Evolutionary conservation across 441 rosid genomes (phyloP).

Genomic region (Adansonia gregorii): DNA sequence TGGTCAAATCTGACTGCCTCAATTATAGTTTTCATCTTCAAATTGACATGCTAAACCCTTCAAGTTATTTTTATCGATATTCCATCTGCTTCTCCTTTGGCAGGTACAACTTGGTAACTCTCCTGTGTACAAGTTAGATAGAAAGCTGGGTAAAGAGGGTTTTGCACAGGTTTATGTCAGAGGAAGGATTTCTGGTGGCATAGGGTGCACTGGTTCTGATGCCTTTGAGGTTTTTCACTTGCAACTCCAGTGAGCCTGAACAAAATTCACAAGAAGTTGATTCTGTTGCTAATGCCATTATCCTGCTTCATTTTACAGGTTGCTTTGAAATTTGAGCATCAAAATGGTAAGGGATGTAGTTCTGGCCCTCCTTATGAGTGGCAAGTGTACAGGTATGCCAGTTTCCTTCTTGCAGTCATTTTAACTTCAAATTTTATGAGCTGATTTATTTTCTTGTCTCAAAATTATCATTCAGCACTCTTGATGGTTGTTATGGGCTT

Average conservation of each 20-base stretch:
- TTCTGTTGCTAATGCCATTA: constrained; percentile 14
- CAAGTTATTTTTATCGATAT: neutral
- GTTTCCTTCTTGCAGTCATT: constrained; percentile 11
- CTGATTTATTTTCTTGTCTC: constrained; percentile 31
- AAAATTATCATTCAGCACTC: constrained; percentile 36
- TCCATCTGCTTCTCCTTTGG: neutral
- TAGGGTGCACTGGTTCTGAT: constrained; percentile 45
- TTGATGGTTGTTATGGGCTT: constrained; percentile 56
- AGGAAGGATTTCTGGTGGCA: constrained; percentile 44
- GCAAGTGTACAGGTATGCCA: constrained; percentile 53
- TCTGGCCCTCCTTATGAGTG: constrained; percentile 59
- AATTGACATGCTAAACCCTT: neutral
- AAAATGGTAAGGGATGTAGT: constrained; percentile 53
- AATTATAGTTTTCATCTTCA: neutral
- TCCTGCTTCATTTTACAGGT: constrained; percentile 39
- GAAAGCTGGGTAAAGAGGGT: constrained; percentile 59
- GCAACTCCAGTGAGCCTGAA: neutral
- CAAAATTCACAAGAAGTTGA: constrained; percentile 15
- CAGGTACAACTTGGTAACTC: constrained; percentile 54
- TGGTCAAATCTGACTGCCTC: neutral
- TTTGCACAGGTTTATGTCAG: constrained; percentile 63
- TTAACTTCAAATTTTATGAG: constrained; percentile 5
- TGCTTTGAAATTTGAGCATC: constrained; percentile 56
- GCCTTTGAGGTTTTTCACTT: constrained; percentile 47
- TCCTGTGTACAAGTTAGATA: constrained; percentile 49